Evolutionary conservation across 1,139 yeast genomes (phyloP).

Genomic region (Yamadazyma aaseri): DNA sequence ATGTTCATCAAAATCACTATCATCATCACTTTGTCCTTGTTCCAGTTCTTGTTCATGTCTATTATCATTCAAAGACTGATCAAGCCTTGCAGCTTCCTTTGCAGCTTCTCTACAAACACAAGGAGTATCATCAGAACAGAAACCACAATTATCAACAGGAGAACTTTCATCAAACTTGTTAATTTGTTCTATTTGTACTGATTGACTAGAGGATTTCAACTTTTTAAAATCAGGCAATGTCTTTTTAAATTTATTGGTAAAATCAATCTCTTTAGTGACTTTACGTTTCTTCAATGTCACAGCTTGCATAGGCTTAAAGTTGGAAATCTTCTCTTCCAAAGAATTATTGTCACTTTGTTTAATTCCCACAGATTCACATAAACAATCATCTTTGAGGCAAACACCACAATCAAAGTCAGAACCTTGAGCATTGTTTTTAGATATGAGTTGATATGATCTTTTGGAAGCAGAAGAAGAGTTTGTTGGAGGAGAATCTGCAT

Average conservation of each 20-base stretch:
- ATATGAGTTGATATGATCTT: background rate
- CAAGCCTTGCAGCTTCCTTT: conserved; percentile 49
- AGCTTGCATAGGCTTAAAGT: conserved; percentile 58
- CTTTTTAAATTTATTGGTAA: conserved; percentile 48
- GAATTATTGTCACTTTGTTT: conserved; percentile 26
- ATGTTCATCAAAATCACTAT: conserved; percentile 16
- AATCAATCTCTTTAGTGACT: conserved; percentile 48
- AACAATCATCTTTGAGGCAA: conserved; percentile 67
- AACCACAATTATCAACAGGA: conserved; percentile 83
- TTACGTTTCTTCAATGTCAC: conserved; percentile 48
- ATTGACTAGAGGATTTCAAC: conserved; percentile 14
- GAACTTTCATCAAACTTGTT: conserved; percentile 39
- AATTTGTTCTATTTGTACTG: conserved; percentile 2
- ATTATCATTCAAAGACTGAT: conserved; percentile 24
- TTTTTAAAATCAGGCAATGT: conserved; percentile 42
- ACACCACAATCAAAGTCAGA: conserved; percentile 55
- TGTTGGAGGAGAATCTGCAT: conserved; percentile 45
- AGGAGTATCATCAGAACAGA: conserved; percentile 88
- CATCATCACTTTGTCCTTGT: conserved; percentile 16
- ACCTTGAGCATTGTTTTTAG: conserved; percentile 2
- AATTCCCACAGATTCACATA: conserved; percentile 67
- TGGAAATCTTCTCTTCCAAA: conserved; percentile 35
- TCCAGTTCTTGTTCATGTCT: conserved; percentile 15
- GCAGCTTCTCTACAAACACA: conserved; percentile 90
- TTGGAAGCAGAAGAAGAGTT: too few relatives aligned